A percentile compares a stretch with the other conserved stretches of the same genome.
Evolutionary conservation across 140 eudicot species (phyloP).

Genomic region (Cichorium intybus): DNA sequence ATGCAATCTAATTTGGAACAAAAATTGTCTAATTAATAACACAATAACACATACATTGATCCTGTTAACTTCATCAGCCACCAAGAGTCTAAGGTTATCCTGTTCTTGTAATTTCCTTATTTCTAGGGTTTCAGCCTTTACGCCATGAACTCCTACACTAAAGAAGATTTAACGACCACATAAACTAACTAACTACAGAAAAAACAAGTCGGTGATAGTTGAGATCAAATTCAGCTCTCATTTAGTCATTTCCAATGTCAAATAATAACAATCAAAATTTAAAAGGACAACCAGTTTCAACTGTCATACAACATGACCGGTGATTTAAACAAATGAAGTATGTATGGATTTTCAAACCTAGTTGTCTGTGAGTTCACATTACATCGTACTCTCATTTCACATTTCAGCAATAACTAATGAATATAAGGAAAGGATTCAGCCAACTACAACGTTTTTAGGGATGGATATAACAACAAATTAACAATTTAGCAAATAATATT

Average conservation of each 20-base stretch:
- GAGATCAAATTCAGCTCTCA: constrained; percentile 4
- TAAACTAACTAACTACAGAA: neutral
- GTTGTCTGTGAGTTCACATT: neutral
- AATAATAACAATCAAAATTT: neutral
- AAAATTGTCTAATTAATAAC: neutral
- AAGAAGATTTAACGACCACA: constrained; percentile 5
- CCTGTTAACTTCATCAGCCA: constrained; percentile 1
- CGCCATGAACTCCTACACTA: neutral
- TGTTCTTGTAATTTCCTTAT: neutral
- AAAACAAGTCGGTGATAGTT: neutral
- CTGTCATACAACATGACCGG: neutral
- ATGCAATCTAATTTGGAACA: neutral
- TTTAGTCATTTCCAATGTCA: neutral
- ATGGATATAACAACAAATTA: neutral
- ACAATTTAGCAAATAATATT: constrained; percentile 6
- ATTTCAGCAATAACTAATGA: constrained; percentile 11
- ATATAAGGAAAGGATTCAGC: neutral
- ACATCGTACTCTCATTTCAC: constrained; percentile 17
- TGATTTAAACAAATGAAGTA: neutral
- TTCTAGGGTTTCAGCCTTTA: constrained; percentile 18
- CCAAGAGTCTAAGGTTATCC: neutral
- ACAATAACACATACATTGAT: constrained; percentile 4
- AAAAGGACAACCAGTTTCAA: neutral
- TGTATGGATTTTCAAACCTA: constrained; percentile 9
- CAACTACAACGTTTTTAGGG: neutral